A percentile compares a stretch with the other conserved stretches of the same genome.
phyloP scores from a whole-genome alignment of 306 rosid genomes.

The Arachis hypogaea region DNA sequence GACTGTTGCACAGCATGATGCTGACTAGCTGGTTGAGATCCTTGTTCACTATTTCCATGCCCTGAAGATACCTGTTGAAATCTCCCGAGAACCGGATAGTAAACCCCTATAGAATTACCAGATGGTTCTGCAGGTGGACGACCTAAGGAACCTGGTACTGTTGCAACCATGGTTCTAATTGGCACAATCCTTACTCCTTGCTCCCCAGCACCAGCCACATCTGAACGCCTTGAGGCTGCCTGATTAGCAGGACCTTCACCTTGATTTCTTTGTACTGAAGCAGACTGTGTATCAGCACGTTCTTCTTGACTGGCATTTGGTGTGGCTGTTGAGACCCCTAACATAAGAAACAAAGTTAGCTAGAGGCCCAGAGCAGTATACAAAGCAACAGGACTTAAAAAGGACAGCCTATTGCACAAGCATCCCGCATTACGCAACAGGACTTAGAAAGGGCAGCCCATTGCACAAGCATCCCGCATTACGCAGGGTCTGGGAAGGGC shows the following conservation, averaged over 20 bases:
- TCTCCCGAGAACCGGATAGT: constrained; percentile 89
- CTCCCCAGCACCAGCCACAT: constrained; percentile 63
- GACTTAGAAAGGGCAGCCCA: constrained; percentile 4
- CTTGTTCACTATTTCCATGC: constrained; percentile 56
- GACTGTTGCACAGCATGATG: constrained; percentile 51
- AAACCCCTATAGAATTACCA: constrained; percentile 76
- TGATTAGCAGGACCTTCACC: constrained; percentile 66
- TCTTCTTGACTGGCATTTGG: constrained; percentile 65
- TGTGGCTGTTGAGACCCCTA: constrained; percentile 69
- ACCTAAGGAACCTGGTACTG: constrained; percentile 70
- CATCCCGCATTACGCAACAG: background rate
- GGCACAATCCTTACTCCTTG: constrained; percentile 82
- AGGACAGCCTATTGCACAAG: background rate
- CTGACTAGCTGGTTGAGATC: constrained; percentile 62
- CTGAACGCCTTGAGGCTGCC: constrained; percentile 57
- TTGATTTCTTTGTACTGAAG: constrained; percentile 65
- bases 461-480: no score
- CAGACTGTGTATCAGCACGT: constrained; percentile 54
- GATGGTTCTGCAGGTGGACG: constrained; percentile 71
- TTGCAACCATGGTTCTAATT: constrained; percentile 83
- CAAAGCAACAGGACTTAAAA: constrained; percentile 23
- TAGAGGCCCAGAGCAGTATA: constrained; percentile 20
- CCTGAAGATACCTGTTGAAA: constrained; percentile 70
- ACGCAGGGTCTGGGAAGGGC: no score
- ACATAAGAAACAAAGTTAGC: constrained; percentile 33